These are phyloP conservation scores for Camellia granthamiana DNA, from an alignment of 148 eudicot species.

Conservation along the genomic window DNA sequence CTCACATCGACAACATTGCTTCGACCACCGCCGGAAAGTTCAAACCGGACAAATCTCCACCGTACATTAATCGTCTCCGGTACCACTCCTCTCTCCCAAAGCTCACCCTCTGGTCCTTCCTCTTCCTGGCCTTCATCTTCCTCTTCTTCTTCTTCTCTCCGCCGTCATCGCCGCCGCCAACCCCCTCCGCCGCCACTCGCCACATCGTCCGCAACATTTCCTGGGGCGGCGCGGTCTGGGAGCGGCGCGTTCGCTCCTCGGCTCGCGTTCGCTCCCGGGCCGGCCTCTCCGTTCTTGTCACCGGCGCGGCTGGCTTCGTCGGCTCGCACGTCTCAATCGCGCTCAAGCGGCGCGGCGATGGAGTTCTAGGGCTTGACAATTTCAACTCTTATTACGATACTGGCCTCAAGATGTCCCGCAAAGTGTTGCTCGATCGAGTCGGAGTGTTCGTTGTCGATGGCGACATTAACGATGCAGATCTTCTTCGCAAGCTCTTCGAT, in stretches of 20 bases:
- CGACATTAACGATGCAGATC: constrained; percentile 50
- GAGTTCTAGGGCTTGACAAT: constrained; percentile 64
- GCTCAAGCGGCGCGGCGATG: constrained; percentile 53
- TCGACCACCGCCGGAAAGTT: constrained; percentile 54
- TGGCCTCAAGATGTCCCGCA: constrained; percentile 43
- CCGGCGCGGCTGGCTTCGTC: constrained; percentile 73
- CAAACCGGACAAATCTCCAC: constrained; percentile 43
- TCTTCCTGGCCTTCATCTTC: constrained; percentile 38
- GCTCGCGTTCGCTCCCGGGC: constrained; percentile 33
- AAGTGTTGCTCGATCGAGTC: constrained; percentile 43
- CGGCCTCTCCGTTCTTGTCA: constrained; percentile 49
- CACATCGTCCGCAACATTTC: neutral
- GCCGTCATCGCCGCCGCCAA: constrained; percentile 16
- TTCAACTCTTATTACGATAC: constrained; percentile 61
- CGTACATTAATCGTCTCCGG: constrained; percentile 45
- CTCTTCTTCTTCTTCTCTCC: constrained; percentile 33
- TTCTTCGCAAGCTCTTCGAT: constrained; percentile 50
- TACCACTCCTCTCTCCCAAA: constrained; percentile 44
- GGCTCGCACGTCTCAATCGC: constrained; percentile 62
- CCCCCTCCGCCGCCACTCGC: constrained; percentile 5
- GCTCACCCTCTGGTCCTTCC: constrained; percentile 51
- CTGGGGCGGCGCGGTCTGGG: constrained; percentile 53
- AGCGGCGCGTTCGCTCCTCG: constrained; percentile 43
- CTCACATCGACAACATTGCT: constrained; percentile 43
- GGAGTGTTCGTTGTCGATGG: constrained; percentile 58